Percentiles rank a stretch among this genome's conserved stretches.
Evolutionary conservation across 2,329 filamentous ascomycete genomes (phyloP).

Genomic region (Cladorrhinum sp.): DNA sequence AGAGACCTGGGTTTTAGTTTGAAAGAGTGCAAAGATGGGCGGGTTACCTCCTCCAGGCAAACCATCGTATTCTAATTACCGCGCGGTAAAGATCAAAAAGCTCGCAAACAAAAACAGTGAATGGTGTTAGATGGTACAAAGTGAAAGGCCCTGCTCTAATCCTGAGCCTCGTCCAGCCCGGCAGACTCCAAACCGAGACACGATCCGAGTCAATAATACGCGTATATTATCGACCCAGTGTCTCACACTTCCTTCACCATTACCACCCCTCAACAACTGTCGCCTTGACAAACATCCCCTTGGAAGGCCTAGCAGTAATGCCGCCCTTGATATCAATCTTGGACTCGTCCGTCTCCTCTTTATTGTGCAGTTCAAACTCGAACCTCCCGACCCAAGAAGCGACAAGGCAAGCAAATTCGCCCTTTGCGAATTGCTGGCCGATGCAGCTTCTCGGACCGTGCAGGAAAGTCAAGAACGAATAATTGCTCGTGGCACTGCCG

Average conservation of each 20-base stretch:
- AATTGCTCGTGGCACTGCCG: constrained; percentile 74
- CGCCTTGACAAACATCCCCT: constrained; percentile 67
- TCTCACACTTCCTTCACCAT: constrained; percentile 7
- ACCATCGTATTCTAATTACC: too few species aligned
- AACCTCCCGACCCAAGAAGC: constrained; percentile 76
- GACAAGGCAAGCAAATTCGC: constrained; percentile 80
- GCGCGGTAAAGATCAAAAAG: too few species aligned
- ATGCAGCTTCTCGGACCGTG: constrained; percentile 87
- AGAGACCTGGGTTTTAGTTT: too few species aligned
- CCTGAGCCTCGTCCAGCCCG: too few species aligned
- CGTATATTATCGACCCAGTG: too few species aligned
- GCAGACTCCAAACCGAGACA: too few species aligned
- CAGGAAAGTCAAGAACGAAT: constrained; percentile 75
- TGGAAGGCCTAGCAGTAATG: constrained; percentile 69
- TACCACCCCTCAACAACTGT: constrained; percentile 67
- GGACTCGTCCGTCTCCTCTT: constrained; percentile 62
- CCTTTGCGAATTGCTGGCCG: constrained; percentile 73
- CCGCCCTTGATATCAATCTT: constrained; percentile 66
- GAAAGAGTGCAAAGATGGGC: too few species aligned
- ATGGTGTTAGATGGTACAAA: too few species aligned
- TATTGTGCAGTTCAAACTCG: constrained; percentile 55
- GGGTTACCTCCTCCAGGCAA: too few species aligned
- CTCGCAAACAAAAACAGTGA: too few species aligned
- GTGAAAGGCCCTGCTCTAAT: too few species aligned
- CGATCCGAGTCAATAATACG: too few species aligned